phyloP scores from a whole-genome alignment of 73 alveolate genomes.

The Breviolum minutum region DNA sequence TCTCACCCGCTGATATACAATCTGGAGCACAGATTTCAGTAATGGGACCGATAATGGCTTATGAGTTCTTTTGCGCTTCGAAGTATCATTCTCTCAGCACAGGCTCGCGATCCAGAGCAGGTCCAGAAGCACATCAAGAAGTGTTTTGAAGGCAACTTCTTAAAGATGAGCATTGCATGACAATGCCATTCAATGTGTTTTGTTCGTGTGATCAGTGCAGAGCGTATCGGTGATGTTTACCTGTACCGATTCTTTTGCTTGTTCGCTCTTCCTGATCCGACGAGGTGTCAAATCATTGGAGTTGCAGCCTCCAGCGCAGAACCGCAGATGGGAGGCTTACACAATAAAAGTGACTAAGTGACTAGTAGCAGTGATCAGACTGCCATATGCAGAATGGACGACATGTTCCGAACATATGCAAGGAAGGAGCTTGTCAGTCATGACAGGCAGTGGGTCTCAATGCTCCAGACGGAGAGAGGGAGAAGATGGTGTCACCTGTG shows the following conservation, averaged over 20 bases:
- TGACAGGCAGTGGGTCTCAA: conserved; percentile 65
- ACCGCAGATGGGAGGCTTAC: conserved; percentile 86
- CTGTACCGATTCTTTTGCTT: not conserved
- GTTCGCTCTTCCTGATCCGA: no score
- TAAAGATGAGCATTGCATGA: no score
- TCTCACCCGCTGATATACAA: no score
- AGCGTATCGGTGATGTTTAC: not conserved
- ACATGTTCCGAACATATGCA: not conserved
- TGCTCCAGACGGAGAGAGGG: conserved; percentile 93
- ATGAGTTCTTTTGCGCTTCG: no score
- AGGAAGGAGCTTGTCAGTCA: not conserved
- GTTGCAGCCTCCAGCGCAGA: conserved; percentile 89
- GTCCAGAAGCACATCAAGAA: conserved; percentile 99
- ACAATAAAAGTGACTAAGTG: not conserved
- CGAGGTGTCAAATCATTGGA: conserved; percentile 76
- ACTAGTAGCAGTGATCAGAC: not conserved
- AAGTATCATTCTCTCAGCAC: not conserved
- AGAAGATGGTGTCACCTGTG: conserved; percentile 84
- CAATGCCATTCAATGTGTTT: no score
- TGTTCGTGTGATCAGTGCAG: no score
- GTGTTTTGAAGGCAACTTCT: conserved; percentile 98
- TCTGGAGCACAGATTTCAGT: no score
- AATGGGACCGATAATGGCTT: no score
- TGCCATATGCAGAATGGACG: no score
- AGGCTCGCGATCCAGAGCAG: conserved; percentile 99